These are phyloP conservation scores for Mycena sp. DNA, from an alignment of 1,284 basidiomycete species.

Conservation along the genomic window DNA sequence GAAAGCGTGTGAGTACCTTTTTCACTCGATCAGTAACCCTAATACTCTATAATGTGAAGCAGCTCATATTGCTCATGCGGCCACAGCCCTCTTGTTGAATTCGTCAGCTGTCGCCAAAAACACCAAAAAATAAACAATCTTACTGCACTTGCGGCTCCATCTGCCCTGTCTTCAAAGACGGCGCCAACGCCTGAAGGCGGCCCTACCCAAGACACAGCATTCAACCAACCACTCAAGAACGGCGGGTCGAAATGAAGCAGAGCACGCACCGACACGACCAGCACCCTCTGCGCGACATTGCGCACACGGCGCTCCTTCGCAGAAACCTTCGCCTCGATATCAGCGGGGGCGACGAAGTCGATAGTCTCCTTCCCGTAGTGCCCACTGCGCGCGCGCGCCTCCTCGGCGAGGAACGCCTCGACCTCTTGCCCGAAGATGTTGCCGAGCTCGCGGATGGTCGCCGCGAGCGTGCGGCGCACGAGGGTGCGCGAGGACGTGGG, in stretches of 20 bases:
- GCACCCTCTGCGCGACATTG: constrained; percentile 43
- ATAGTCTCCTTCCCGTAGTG: constrained; percentile 39
- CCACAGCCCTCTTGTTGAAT: constrained; percentile 46
- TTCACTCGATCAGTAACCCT: background rate
- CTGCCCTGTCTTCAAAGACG: constrained; percentile 47
- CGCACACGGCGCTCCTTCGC: constrained; percentile 43
- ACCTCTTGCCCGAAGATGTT: constrained; percentile 50
- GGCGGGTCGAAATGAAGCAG: background rate
- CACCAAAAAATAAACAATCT: constrained; percentile 22
- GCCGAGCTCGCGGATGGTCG: constrained; percentile 44
- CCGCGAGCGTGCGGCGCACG: constrained; percentile 50
- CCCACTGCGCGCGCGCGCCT: constrained; percentile 42
- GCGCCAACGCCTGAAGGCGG: constrained; percentile 45
- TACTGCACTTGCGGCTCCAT: constrained; percentile 53
- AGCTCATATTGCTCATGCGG: constrained; percentile 46
- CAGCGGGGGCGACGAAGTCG: constrained; percentile 25
- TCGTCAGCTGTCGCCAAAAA: background rate
- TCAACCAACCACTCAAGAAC: constrained; percentile 1
- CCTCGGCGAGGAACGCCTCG: constrained; percentile 53
- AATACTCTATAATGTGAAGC: constrained; percentile 45
- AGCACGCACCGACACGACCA: constrained; percentile 44
- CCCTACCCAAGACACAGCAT: constrained; percentile 34
- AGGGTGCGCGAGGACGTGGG: constrained; percentile 50
- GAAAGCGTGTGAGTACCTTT: background rate
- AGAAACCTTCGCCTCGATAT: constrained; percentile 32